Base-by-base conservation (phyloP, 129 eudicot species). In the Daucus carota region DNA sequence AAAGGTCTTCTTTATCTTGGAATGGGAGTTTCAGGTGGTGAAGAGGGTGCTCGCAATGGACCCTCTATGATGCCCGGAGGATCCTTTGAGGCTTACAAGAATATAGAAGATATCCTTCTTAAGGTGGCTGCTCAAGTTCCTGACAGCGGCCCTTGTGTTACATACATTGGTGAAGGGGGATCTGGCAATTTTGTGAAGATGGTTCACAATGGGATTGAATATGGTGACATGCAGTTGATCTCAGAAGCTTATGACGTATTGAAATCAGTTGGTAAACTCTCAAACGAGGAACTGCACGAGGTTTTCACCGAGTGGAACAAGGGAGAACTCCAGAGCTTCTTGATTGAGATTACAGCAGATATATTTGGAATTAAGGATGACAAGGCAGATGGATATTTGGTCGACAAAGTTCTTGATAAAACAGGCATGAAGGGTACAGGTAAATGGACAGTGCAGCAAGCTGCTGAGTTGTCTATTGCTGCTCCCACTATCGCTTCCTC, bases 41-140 rank as follows among this genome's bases (percentile, higher is more conserved):
- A 88, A 85, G 92, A 88, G 81, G 92, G 92, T 77, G 92, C 92
- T 24, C 79, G 92, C 15, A 78, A 83, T 40, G 92, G 92, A 54
- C 92, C 92, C 70, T 88, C 92, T 34, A 40, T 85, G 85, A 88
- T 88, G 92, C 92, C 92, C 26, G 92, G 92, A 24, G 92, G 92
- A 60, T 88, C 92, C 28, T 81, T 81, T 52, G 88, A 83, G 81
- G 90, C 90, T 40, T 88, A 83, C 88, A 88, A 86, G 82, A 59
- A 88, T 75, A 88, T 88, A 44, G 92, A 88, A 81, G 92, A 88
- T 63, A 88, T 88, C 75, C 85, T 88, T 62, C 74, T 88, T n/a
- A 88, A 88, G 84, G 92, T 88, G 70, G 87, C 92, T 77, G 92
- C 92, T 65, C 92, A 85, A 78, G 92, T 88, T 44, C 86, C 86